Percentiles rank a stretch among this genome's conserved stretches.
phyloP scores from a whole-genome alignment of 305 asterid genomes.

The Fraxinus sp. region DNA sequence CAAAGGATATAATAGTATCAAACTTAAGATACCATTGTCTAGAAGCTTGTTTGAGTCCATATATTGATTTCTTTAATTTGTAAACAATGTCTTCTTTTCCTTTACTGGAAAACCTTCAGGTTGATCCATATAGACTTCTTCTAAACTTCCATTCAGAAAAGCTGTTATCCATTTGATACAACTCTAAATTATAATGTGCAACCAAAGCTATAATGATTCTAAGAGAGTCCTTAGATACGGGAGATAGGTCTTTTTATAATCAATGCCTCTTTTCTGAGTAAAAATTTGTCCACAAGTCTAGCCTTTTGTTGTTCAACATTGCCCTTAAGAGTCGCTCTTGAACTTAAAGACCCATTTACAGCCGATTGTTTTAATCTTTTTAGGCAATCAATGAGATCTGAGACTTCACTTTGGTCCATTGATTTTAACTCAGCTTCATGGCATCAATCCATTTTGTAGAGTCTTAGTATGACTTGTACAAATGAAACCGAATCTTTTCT shows the following conservation, averaged over 20 bases:
- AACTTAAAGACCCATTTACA: background rate
- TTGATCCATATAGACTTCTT: background rate
- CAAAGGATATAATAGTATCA: background rate
- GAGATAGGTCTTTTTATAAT: background rate
- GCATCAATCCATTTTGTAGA: background rate
- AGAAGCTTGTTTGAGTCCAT: background rate
- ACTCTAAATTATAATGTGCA: background rate
- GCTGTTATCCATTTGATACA: background rate
- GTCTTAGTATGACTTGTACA: background rate
- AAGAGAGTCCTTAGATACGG: background rate
- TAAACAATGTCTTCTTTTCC: background rate
- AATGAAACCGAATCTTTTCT: background rate
- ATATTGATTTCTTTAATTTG: background rate
- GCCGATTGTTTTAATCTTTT: background rate
- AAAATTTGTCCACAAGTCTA: background rate
- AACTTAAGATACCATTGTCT: too few species aligned
- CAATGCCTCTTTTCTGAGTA: background rate
- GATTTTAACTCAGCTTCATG: background rate
- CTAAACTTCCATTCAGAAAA: background rate
- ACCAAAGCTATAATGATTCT: background rate
- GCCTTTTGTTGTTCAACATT: background rate
- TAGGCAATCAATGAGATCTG: background rate
- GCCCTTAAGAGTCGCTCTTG: background rate
- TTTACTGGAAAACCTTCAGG: background rate
- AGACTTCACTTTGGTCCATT: background rate